Evolutionary conservation across 345 rosid genomes (phyloP).

Genomic region (Sisymbrium irio): DNA sequence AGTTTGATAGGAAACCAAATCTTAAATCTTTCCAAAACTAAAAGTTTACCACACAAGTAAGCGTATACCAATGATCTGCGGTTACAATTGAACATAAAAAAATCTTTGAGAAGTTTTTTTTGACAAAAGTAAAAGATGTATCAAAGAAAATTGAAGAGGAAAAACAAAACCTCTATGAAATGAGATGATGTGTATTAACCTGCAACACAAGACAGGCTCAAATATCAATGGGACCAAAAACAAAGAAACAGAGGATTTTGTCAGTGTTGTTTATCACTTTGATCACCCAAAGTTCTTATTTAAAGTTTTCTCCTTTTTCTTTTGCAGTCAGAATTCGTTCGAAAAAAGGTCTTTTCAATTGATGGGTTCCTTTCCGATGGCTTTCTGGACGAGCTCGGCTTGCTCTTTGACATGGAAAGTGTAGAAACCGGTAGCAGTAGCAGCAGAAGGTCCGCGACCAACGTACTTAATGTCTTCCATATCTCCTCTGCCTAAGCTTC

Average conservation of each 20-base stretch:
- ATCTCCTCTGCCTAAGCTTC: slow-evolving; percentile 48
- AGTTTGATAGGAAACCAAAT: too few species aligned
- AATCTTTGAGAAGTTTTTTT: neutral
- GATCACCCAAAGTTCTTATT: slow-evolving; percentile 29
- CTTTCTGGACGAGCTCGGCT: slow-evolving; percentile 48
- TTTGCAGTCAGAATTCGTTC: neutral
- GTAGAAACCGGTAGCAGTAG: slow-evolving; percentile 70
- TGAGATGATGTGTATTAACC: slow-evolving; percentile 10
- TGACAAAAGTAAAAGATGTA: neutral
- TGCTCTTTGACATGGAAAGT: slow-evolving; percentile 57
- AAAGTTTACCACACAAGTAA: neutral
- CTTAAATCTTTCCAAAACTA: too few species aligned
- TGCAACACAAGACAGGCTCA: slow-evolving; percentile 23
- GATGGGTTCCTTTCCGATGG: slow-evolving; percentile 56
- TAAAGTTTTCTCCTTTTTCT: slow-evolving; percentile 19
- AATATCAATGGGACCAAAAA: slow-evolving; percentile 22
- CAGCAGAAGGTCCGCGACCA: slow-evolving; percentile 72
- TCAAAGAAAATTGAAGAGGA: neutral
- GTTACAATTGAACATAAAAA: neutral
- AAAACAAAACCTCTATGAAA: slow-evolving; percentile 7
- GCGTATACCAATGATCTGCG: neutral
- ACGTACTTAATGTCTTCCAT: slow-evolving; percentile 62
- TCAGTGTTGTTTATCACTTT: slow-evolving; percentile 27
- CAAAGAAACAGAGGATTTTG: slow-evolving; percentile 27
- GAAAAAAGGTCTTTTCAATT: neutral